Evolutionary conservation across 768 basidiomycete species (phyloP), one percentile per base, ranked within the genome.

Genomic region (Leccinum obscurum): DNA sequence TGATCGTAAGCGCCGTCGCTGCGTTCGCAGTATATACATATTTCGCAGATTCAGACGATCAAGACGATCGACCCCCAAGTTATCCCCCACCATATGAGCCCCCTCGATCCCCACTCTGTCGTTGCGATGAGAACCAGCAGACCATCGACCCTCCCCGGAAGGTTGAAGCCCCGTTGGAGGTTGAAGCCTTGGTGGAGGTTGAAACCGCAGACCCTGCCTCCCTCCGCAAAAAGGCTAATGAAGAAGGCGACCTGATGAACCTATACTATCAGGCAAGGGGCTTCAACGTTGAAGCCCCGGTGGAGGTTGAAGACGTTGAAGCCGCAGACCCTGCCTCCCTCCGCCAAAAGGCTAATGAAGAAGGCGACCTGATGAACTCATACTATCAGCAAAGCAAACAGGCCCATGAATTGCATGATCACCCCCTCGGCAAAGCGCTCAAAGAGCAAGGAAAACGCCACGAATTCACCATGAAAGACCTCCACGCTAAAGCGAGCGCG

Each of bases 391-490:
- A 9, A 30, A 30, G 30, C 30, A 30, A 0, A 30, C 2, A 30
- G 30, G 30, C 28, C 28, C 0, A 30, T 30, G 5, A 26, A 26
- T 6, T 0, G 1, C 28, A 9, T 30, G 28, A 30, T 30, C 28
- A 30, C 28, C 28, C 28, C 28, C 28, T 28, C 28, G 28, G 28
- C 8, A 30, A 30, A 9, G 30, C 28, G 54, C 81, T 97, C 17
- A 90, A 88, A 28, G 85, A 87, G 53, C 67, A 93, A 70, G 93
- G 92, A 20, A 92, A 93, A 72, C 78, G 77, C 39, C 93, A 95
- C 71, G 83, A 89, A 70, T 68, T 75, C 13, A 81, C 83, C 68
- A 95, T 93, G 88, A 87, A 92, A 62, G 70, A 78, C 37, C 73
- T 93, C 62, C 91, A 98, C 71, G 82, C 80, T 59, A 74, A 92